Evolutionary conservation across 2,329 filamentous ascomycete species (phyloP).

Genomic region (Xylaria sp.): DNA sequence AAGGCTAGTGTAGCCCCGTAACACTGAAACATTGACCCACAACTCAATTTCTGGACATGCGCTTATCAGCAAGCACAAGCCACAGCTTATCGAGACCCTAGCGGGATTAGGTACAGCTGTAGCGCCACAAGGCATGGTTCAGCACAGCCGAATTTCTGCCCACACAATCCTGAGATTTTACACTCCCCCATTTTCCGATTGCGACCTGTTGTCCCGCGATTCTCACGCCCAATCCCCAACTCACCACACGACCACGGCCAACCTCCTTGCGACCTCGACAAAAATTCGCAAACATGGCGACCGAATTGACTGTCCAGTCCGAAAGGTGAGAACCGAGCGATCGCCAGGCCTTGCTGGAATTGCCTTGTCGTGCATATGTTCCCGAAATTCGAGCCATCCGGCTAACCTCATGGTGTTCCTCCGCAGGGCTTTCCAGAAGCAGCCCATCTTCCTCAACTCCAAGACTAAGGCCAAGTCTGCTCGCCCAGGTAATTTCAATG

Average conservation of each 20-base stretch:
- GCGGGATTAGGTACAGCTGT: not conserved
- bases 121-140: constrained; percentile 25
- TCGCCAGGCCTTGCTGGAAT: no score
- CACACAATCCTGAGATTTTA: constrained; percentile 33
- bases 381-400: no score
- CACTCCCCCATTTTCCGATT: constrained; percentile 33
- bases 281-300: constrained; percentile 77
- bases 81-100: constrained; percentile 3
- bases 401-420: no score
- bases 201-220: constrained; percentile 28
- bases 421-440: constrained; percentile 94
- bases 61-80: constrained; percentile 1
- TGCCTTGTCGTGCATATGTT: constrained; percentile 53
- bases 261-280: constrained; percentile 51
- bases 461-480: constrained; percentile 87
- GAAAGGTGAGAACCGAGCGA: constrained; percentile 51
- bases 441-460: constrained; percentile 99
- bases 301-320: constrained; percentile 99
- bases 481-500: constrained; percentile 57
- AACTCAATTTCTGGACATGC: no score
- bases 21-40: no score
- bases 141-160: constrained; percentile 35
- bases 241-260: constrained; percentile 35
- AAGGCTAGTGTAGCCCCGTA: no score
- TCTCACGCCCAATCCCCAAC: constrained; percentile 32